Conservation (phyloP, 257 asterid species). For the Nicotiana tabacum region DNA sequence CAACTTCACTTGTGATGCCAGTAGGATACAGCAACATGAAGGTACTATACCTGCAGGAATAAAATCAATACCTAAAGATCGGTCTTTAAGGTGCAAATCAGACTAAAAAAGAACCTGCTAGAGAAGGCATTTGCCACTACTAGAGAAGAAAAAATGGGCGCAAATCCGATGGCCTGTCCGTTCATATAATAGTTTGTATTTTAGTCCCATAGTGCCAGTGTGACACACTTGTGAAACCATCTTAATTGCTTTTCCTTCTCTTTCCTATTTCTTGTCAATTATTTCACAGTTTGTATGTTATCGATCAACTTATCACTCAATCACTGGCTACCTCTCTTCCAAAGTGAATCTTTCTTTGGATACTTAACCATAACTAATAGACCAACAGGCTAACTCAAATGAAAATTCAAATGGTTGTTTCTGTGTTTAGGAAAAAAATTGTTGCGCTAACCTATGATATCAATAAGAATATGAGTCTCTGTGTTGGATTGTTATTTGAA, state of each 20-base stretch:
- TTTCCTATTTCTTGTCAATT: neutral
- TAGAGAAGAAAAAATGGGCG: neutral
- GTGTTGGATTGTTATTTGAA: neutral
- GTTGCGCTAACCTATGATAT: no score
- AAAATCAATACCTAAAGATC: neutral
- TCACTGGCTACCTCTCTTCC: no score
- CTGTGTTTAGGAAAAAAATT: no score
- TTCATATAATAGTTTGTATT: neutral
- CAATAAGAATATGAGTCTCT: neutral
- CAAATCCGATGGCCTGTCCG: neutral
- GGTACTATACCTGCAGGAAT: conserved; percentile 64
- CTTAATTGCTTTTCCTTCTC: neutral
- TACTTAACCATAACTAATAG: no score
- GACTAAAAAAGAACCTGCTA: neutral
- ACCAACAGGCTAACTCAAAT: no score
- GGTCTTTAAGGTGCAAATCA: neutral
- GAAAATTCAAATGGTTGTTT: no score
- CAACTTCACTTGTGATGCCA: conserved; percentile 91
- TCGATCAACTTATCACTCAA: no score
- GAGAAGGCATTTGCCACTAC: neutral
- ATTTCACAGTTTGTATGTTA: no score
- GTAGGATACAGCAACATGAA: conserved; percentile 72
- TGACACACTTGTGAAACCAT: neutral
- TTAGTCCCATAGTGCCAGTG: neutral
- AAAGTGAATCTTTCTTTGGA: no score